Evolutionary conservation across 2,329 filamentous ascomycete genomes (phyloP).

Genomic region (Xylariaceae sp.): DNA sequence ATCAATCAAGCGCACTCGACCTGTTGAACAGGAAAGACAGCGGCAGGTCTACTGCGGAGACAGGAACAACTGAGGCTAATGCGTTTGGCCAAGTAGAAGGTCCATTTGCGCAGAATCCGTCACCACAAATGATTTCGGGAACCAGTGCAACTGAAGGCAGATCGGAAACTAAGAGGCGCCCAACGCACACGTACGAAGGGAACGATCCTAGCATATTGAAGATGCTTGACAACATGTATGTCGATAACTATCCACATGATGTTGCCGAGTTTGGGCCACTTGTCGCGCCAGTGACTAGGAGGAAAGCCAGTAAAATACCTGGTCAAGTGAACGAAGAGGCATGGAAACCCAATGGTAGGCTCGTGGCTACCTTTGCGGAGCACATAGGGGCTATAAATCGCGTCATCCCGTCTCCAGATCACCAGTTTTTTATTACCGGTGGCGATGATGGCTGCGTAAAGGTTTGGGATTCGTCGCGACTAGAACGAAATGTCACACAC

Average conservation of each 20-base stretch:
- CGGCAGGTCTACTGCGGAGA: constrained; percentile 55
- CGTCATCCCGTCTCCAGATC: constrained; percentile 79
- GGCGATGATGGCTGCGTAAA: constrained; percentile 89
- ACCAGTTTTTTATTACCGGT: constrained; percentile 89
- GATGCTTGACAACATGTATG: constrained; percentile 81
- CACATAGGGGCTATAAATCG: constrained; percentile 80
- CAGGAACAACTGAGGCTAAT: constrained; percentile 54
- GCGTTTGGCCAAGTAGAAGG: constrained; percentile 58
- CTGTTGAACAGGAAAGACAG: constrained; percentile 56
- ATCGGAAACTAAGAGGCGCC: constrained; percentile 45
- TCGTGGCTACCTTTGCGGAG: constrained; percentile 86
- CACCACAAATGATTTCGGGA: constrained; percentile 28
- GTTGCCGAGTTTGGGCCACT: constrained; percentile 72
- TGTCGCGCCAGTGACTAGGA: constrained; percentile 63
- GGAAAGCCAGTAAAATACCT: constrained; percentile 45
- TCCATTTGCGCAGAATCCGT: constrained; percentile 40
- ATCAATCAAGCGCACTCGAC: constrained; percentile 56
- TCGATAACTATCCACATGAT: constrained; percentile 64
- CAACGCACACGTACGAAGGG: constrained; percentile 80
- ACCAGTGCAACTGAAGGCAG: constrained; percentile 26
- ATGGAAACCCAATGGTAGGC: constrained; percentile 79
- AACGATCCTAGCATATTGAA: constrained; percentile 65
- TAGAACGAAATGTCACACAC: constrained; percentile 88
- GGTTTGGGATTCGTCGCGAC: constrained; percentile 84
- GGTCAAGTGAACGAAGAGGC: constrained; percentile 52